phyloP scores from a whole-genome alignment of 2,329 filamentous ascomycete species.

The Penicillium sp. region DNA sequence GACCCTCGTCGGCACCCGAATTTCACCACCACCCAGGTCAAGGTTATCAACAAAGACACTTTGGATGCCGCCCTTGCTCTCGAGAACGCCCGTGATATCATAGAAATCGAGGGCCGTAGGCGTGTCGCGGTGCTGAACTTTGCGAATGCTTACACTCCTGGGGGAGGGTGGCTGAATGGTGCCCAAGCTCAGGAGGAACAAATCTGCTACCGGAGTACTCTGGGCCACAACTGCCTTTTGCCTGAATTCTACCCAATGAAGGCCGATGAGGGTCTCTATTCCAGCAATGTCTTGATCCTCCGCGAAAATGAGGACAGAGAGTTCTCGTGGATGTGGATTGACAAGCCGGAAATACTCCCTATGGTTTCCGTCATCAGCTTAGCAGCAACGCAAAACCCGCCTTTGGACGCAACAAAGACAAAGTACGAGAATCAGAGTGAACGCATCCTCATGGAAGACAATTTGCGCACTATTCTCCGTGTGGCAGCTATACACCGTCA shows the following conservation, averaged over 20 bases:
- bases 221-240: slow-evolving; percentile 43
- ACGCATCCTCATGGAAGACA: slow-evolving; percentile 60
- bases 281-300: slow-evolving; percentile 62
- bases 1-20: slow-evolving; percentile 34
- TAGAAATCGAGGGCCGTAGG: slow-evolving; percentile 30
- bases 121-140: slow-evolving; percentile 67
- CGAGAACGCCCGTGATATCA: slow-evolving; percentile 22
- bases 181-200: slow-evolving; percentile 69
- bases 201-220: slow-evolving; percentile 63
- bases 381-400: slow-evolving; percentile 56
- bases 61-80: slow-evolving; percentile 58
- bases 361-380: slow-evolving; percentile 63
- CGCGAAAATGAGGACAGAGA: slow-evolving; percentile 52
- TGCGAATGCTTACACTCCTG: slow-evolving; percentile 59
- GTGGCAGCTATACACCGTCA: slow-evolving; percentile 61
- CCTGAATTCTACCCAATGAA: slow-evolving; percentile 56
- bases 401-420: slow-evolving; percentile 19
- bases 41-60: slow-evolving; percentile 59
- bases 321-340: slow-evolving; percentile 50
- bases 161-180: slow-evolving; percentile 66
- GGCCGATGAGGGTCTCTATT: slow-evolving; percentile 58
- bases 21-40: slow-evolving; percentile 41
- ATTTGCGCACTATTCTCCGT: slow-evolving; percentile 64
- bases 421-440: slow-evolving; percentile 49
- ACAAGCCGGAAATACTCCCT: slow-evolving; percentile 44